Evolutionary conservation across 2,329 filamentous ascomycete species (phyloP), one percentile per base, ranked within the genome.

Genomic region (Fusarium oxysporum): DNA sequence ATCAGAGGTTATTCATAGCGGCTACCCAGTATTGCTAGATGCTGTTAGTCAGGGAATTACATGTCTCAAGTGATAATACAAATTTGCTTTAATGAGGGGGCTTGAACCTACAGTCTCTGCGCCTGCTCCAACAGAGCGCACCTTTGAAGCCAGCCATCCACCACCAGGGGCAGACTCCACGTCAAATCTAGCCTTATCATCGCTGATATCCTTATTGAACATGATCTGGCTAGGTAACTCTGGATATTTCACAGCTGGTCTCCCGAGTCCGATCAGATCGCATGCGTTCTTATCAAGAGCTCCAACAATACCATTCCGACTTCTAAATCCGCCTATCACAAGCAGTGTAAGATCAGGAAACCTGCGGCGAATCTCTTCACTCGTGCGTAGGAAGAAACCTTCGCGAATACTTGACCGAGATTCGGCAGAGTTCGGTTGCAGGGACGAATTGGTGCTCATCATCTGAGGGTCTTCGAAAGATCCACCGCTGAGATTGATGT

Each of bases 21-120:
- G 14, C 14, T 0, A 43, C 40, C 40, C 40, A 43, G 1, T 43
- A 43, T 43, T 43, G 16, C 40, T 43, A 23, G n/a, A 43, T 43
- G 0, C 0, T 16, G 8, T 41, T 4, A 41, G 40, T 41, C 8
- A n/a, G 6, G 2, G 5, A 14, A n/a, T 14, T 14, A 4, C 2
- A 35, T 14, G 5, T 17, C 7, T 1, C 2, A 35, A 17, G 7
- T 13, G 8, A 41, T 9, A 2, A n/a, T 6, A 9, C 8, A 41
- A 17, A 14, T 7, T 23, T 8, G 6, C 40, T 23, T 10, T 3
- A 16, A 23, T 23, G 3, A 41, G 14, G 16, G 14, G 21, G 4
- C 4, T 1, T 23, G 5, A 23, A 43, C 43, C 25, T 44, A 56
- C 53, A 1, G 38, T 44, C 5, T 56, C 38, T 1, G 9, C 38